A percentile compares a stretch with the other conserved stretches of the same genome.
Conservation (phyloP, 352 stramenopile genomes). For the Globisporangium emineosum region DNA sequence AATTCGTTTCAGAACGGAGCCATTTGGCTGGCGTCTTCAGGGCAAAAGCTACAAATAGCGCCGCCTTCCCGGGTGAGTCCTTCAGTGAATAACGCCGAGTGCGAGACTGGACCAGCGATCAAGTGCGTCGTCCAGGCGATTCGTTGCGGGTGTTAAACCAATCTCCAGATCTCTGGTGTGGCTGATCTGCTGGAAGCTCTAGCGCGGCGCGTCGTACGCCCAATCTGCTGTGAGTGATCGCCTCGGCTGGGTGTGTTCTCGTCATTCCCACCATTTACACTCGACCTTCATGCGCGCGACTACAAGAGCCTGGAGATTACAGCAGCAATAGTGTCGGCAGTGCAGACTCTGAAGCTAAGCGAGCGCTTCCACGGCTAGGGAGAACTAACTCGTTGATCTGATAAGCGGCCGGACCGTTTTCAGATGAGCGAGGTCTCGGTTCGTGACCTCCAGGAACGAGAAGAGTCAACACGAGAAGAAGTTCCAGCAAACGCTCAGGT, state of each 20-base stretch:
- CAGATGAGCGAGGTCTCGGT: background rate
- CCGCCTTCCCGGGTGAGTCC: too few species aligned
- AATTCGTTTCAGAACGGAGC: background rate
- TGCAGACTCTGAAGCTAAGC: background rate
- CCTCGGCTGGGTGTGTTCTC: too few species aligned
- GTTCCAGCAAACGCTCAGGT: too few species aligned
- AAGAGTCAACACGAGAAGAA: background rate
- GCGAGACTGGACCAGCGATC: background rate
- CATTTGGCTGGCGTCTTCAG: too few species aligned
- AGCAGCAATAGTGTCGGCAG: background rate
- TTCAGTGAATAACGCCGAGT: background rate
- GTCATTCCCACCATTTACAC: background rate
- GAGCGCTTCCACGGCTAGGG: background rate
- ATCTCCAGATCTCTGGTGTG: background rate
- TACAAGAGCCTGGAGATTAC: background rate
- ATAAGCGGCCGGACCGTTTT: background rate
- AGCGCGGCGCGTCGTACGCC: too few species aligned
- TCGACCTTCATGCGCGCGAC: constrained; percentile 6
- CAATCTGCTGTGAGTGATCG: too few species aligned
- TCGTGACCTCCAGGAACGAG: background rate
- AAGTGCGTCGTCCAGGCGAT: background rate
- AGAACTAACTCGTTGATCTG: background rate
- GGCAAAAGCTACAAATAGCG: background rate
- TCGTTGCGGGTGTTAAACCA: background rate
- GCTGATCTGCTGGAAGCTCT: background rate